Evolutionary conservation across 768 basidiomycete species (phyloP).

Genomic region (Pisolithus microcarpus): DNA sequence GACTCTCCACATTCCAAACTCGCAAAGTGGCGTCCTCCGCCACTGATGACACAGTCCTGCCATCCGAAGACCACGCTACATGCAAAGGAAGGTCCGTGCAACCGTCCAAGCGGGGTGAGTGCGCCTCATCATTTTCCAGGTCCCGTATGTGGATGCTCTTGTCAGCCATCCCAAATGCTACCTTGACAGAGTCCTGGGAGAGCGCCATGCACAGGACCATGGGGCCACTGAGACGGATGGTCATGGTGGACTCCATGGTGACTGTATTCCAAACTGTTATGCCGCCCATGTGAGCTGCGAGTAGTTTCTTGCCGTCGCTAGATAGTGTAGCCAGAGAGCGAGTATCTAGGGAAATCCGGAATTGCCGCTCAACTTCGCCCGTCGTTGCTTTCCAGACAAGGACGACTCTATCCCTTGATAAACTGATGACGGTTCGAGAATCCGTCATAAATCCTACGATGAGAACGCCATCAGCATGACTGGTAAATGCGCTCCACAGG

Average conservation of each 20-base stretch:
- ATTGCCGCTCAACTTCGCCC: not conserved
- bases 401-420: slow-evolving; percentile 3
- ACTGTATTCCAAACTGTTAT: not conserved
- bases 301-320: not conserved
- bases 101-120: not conserved
- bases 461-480: not conserved
- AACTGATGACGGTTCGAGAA: slow-evolving; percentile 5
- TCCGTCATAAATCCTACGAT: not conserved
- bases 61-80: slow-evolving; percentile 9
- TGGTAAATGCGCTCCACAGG: not conserved
- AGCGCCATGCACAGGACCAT: slow-evolving; percentile 3
- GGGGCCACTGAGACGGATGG: not conserved
- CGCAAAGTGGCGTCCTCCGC: not conserved
- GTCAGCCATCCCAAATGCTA: slow-evolving; percentile 11
- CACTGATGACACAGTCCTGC: not conserved
- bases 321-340: not conserved
- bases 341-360: not conserved
- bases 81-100: not conserved
- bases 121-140: not conserved
- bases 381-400: slow-evolving; percentile 7
- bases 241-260: not conserved
- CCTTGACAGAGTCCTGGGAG: slow-evolving; percentile 1
- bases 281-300: not conserved
- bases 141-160: slow-evolving; percentile 10
- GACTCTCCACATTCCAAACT: not conserved